Evolutionary conservation across 306 rosid species (phyloP).

Genomic region (Fragaria vesca): DNA sequence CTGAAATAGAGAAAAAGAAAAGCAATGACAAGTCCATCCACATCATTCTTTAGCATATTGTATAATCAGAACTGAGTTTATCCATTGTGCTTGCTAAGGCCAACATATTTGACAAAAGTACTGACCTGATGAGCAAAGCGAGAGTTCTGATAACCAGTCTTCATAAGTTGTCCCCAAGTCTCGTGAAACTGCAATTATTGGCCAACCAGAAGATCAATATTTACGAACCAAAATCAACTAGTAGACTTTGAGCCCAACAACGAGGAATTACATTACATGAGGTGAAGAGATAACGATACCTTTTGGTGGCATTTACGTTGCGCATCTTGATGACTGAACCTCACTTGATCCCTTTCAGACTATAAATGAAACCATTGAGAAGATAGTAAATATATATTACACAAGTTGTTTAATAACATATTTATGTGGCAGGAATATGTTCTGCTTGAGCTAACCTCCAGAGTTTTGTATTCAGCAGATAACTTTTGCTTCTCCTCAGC

Average conservation of each 20-base stretch:
- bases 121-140: constrained; percentile 98
- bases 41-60: not conserved
- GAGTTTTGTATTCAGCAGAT: constrained; percentile 40
- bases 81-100: not conserved
- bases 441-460: constrained; percentile 56
- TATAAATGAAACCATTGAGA: constrained; percentile 32
- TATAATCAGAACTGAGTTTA: not conserved
- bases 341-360: constrained; percentile 58
- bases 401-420: not conserved
- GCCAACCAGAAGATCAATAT: constrained; percentile 15
- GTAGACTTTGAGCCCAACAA: not conserved
- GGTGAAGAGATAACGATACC: constrained; percentile 43
- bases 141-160: constrained; percentile 96
- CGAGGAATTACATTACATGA: not conserved
- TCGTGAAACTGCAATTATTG: constrained; percentile 63
- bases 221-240: not conserved
- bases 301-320: constrained; percentile 73
- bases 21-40: not conserved
- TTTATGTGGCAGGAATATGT: constrained; percentile 5
- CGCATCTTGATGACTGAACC: constrained; percentile 63
- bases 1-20: too few relatives aligned
- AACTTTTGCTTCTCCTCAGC: constrained; percentile 42
- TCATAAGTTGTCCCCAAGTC: constrained; percentile 98
- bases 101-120: not conserved
- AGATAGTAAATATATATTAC: constrained; percentile 9